Evolutionary conservation across 192 early-diverging fungal genomes (phyloP), one percentile per base, ranked within the genome.

Genomic region (Chytriomyces sp.): DNA sequence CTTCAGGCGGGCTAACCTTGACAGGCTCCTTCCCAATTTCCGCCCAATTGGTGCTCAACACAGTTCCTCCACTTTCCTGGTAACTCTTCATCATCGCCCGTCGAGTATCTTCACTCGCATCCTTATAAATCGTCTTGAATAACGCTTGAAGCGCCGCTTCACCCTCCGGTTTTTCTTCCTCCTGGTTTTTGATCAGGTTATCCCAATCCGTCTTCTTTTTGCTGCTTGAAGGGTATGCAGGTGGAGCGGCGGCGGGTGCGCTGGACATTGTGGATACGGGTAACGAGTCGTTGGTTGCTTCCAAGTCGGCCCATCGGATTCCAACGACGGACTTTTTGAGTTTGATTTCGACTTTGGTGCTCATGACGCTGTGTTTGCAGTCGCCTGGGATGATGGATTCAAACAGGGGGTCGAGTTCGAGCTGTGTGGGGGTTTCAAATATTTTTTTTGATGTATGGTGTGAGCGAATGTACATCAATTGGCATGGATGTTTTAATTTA

Each of bases 1-100:
- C 96, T 45, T 94, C 93, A 8, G 98, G 98, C 23, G 98, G 95
- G 71, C 92, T 89, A 13, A 91, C 91, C 83, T 97, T 94, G 13
- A 97, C 96, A 10, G 84, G 82, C 65, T 89, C 90, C 83, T 93
- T 91, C 35, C 89, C 87, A 50, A 99, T 95, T 83, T 96, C 94
- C 45, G 84, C 86, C 97, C 97, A 99, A 81, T 99, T 97, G 45
- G 97, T 99, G 67, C 91, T 93, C 47, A 99, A 86, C 64, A 90
- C 90, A 0, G 98, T 99, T 28, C 98, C 98, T 67, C 94, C 95
- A 82, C 92, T 94, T 81, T 99, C 98, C 5, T 92, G 87, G 81
- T 94, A 99, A 79, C 93, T 94, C 87, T 99, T 99, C 89, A 97
- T 92, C 98, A 99, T 98, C 0, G 98, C 97, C 20, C 93, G 86